Percentiles rank a stretch among this genome's conserved stretches.
phyloP scores from a whole-genome alignment of 371 early-diverging fungal species.

The Umbelopsis sp. region DNA sequence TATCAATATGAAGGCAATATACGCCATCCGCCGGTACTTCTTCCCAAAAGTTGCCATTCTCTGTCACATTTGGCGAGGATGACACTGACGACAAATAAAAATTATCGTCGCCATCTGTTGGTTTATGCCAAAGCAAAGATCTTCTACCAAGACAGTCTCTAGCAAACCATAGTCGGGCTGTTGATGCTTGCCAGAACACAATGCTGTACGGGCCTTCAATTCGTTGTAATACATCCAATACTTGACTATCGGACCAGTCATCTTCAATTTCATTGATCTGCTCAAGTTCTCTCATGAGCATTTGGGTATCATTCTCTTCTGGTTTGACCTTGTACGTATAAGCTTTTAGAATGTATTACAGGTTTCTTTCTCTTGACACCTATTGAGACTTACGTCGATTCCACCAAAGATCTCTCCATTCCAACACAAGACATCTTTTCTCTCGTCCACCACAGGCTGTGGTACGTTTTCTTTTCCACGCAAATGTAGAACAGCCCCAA shows the following conservation, averaged over 20 bases:
- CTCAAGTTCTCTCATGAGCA: conserved; percentile 51
- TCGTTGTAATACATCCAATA: conserved; percentile 48
- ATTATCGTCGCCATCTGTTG: conserved; percentile 21
- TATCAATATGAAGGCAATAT: conserved; percentile 54
- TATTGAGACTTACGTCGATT: conserved; percentile 41
- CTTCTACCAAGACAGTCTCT: conserved; percentile 87
- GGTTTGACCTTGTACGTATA: conserved; percentile 28
- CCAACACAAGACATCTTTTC: conserved; percentile 69
- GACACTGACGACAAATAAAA: conserved; percentile 66
- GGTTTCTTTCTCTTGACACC: no score
- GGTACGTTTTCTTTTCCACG: conserved; percentile 66
- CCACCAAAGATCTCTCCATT: conserved; percentile 88
- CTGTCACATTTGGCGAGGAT: conserved; percentile 18
- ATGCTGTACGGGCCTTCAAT: conserved; percentile 84
- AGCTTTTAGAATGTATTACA: no score
- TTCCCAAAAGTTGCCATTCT: conserved; percentile 43
- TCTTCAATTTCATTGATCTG: conserved; percentile 19
- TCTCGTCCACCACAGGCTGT: conserved; percentile 65
- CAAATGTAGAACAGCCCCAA: conserved; percentile 79
- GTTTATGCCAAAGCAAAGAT: conserved; percentile 67
- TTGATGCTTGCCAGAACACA: conserved; percentile 60
- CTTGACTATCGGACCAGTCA: conserved; percentile 19
- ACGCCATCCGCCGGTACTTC: conserved; percentile 79
- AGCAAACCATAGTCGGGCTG: conserved; percentile 71
- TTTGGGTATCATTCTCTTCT: conserved; percentile 59